Base-by-base conservation (phyloP, 305 asterid species). In the Nicotiana rustica region DNA sequence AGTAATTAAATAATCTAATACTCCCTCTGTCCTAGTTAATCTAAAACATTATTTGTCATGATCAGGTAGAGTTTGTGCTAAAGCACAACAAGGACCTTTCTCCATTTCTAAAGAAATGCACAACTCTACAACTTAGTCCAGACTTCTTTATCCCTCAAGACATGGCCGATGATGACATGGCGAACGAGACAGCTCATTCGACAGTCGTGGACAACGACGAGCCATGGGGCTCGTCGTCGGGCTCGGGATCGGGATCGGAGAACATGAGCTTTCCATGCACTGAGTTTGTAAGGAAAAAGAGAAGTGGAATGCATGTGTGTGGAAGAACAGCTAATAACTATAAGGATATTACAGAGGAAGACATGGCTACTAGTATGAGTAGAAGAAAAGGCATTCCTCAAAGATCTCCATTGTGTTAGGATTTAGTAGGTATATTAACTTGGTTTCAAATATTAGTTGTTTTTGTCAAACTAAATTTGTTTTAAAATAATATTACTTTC, bases 311-410 rank as follows among this genome's bases (percentile, higher is more conserved):
- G 13, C 91, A 90, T 81, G 84, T 92, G 0, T 95, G 93, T 81
- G 93, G 95, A 82, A 90, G 95, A 88, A 84, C 92, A 84, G 36
- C 19, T 31, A 29, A 31, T 66, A 90, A 79, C 82, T 73, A 21
- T 73, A 88, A 89, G 83, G 91, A 90, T 41, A 81, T 84, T 13
- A 91, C 87, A 60, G 97, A 92, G 85, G 71, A 66, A 6, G 98
- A 92, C 85, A 92, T 93, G 92, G 92, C 94, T 64, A 92, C 91
- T 49, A 93, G 91, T 91, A 90, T 93, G 91, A 95, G 92, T 86
- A 91, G 99, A 87, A 92, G 99, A 85, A 95, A 95, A 92, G 88
- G 99, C 67, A 93, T 92, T 80, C 99, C 99, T 67, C 99, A 89
- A 81, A 93, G 99, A 88, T 92, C 99, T 85, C 98, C 99, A 44